Evolutionary conservation across 805 yeast genomes (phyloP), one percentile per base, ranked within the genome.

Genomic region (Teunomyces stri): DNA sequence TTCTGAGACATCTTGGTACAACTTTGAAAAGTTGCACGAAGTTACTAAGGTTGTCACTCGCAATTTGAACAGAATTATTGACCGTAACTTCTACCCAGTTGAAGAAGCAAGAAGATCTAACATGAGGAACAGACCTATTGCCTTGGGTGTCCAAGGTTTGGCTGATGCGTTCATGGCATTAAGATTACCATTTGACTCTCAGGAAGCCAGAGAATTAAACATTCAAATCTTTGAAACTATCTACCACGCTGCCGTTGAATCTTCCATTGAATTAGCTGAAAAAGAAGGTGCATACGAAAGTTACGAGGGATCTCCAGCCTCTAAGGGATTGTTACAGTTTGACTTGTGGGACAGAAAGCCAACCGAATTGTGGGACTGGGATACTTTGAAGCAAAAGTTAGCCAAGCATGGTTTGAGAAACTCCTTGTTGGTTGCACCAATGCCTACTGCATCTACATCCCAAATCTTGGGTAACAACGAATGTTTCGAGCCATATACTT

Each of bases 361-460:
- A 43, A 69, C 83, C 40, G 80, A 75, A 52, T 67, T 79, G 60
- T 52, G 43, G 35, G 80, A 75, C 72, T 80, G 85, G 85, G 83
- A 78, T 55, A 45, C 66, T n/a, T 66, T 80, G 56, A 80, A 79
- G 64, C 72, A 67, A 51, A 66, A 70, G 48, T 65, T 80, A 57
- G 71, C 72, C 44, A 68, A 70, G 52, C 69, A 73, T 58, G 85
- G 85, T 40, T 56, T 80, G 40, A 73, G 85, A 66, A 80, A 80
- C 66, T 80, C 85, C 31, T 69, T 80, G 54, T 72, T 80, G 54
- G 82, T 80, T 51, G 85, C 85, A 0, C 84, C 84, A 51, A 80
- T 80, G 85, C 85, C 85, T 38, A 80, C 85, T 49, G 84, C 84
- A n/a, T 80, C 84, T 20, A 80, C 84, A 4, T 80, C 84, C 7